Evolutionary conservation across 2,329 filamentous ascomycete genomes (phyloP).

Genomic region (Chaetomiaceae sp.): DNA sequence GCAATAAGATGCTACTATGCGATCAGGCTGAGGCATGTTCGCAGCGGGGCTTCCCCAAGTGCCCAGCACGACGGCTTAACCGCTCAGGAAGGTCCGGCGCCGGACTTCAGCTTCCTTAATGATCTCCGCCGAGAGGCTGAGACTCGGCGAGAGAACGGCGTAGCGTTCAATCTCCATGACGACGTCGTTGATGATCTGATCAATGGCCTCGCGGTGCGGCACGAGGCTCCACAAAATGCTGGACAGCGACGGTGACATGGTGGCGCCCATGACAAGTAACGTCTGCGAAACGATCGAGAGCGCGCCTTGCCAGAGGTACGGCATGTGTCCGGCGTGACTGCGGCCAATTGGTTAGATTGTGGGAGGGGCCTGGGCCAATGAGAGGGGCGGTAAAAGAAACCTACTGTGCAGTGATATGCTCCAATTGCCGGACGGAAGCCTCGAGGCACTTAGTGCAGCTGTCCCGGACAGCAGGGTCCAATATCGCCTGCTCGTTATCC

Average conservation of each 20-base stretch:
- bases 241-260: constrained; percentile 68
- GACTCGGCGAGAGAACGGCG: constrained; percentile 67
- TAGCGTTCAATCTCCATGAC: constrained; percentile 70
- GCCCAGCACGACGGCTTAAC: constrained; percentile 31
- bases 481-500: constrained; percentile 65
- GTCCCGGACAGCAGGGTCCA: constrained; percentile 67
- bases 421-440: constrained; percentile 70
- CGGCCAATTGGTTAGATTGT: constrained; percentile 34
- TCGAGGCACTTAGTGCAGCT: constrained; percentile 78
- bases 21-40: constrained; percentile 12
- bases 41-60: constrained; percentile 1
- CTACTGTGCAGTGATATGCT: constrained; percentile 72
- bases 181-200: constrained; percentile 72
- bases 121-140: constrained; percentile 71
- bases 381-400: constrained; percentile 28
- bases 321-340: constrained; percentile 75
- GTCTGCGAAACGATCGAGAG: constrained; percentile 78
- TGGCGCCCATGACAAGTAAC: constrained; percentile 76
- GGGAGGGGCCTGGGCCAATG: constrained; percentile 18
- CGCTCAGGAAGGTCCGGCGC: constrained; percentile 55
- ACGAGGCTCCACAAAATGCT: constrained; percentile 55
- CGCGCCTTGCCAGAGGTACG: constrained; percentile 80
- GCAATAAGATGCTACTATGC: constrained; percentile 6
- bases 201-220: constrained; percentile 54
- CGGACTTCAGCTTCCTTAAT: constrained; percentile 72